Evolutionary conservation across 805 yeast genomes (phyloP).

Genomic region (Saitoella complicata): DNA sequence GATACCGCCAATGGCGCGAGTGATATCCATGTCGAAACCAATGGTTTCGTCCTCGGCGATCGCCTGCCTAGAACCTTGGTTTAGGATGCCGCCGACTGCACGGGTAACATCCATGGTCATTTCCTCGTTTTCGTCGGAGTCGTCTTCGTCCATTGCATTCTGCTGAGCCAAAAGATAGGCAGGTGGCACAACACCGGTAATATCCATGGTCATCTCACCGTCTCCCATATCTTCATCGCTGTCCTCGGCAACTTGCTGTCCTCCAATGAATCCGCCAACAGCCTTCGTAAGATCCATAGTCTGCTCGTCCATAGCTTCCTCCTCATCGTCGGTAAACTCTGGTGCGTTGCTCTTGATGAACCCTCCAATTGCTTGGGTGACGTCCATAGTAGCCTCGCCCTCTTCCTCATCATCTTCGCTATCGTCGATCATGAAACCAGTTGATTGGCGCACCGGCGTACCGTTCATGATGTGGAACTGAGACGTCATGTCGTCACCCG

Average conservation of each 20-base stretch:
- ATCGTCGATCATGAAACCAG: neutral
- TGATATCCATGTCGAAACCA: conserved; percentile 3
- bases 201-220: conserved; percentile 4
- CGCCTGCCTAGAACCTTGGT: neutral
- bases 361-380: conserved; percentile 11
- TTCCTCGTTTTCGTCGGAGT: conserved; percentile 2
- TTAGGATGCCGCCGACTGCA: conserved; percentile 3
- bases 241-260: neutral
- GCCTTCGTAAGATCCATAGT: conserved; percentile 14
- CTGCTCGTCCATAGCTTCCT: conserved; percentile 3
- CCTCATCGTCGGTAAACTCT: neutral
- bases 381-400: conserved; percentile 12
- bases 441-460: neutral
- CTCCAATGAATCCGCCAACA: conserved; percentile 5
- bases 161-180: neutral
- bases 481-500: conserved; percentile 1
- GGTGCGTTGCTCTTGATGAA: too few species aligned
- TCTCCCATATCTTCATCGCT: neutral
- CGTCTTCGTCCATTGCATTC: neutral
- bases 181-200: conserved; percentile 1
- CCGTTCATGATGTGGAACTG: conserved; percentile 1
- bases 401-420: conserved; percentile 1
- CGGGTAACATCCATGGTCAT: conserved; percentile 7
- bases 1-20: conserved; percentile 4
- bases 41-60: neutral